Percentiles rank a stretch among this genome's conserved stretches.
These are phyloP conservation scores for Daldinia concentrica DNA, from an alignment of 495 filamentous ascomycete genomes.

Conservation along the genomic window DNA sequence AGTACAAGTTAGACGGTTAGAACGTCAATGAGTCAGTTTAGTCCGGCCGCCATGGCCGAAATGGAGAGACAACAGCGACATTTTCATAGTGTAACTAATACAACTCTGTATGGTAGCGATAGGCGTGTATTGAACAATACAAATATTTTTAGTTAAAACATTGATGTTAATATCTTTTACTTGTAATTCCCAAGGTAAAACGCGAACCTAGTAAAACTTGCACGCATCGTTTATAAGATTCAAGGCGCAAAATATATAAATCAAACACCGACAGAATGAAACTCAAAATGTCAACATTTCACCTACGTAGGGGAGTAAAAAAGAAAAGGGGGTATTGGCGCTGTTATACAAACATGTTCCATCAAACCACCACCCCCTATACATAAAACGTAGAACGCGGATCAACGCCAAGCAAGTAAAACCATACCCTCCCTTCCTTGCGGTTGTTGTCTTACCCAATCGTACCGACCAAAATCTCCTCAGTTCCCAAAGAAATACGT, in stretches of 20 bases:
- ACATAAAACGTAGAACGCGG: background rate
- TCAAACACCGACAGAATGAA: background rate
- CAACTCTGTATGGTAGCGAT: background rate
- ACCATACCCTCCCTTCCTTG: conserved; percentile 13
- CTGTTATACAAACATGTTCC: conserved; percentile 2
- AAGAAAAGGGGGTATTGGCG: conserved; percentile 19
- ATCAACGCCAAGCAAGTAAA: conserved; percentile 17
- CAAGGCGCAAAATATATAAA: background rate
- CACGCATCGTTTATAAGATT: background rate
- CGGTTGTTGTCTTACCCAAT: conserved; percentile 9
- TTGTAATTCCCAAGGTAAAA: too few species aligned
- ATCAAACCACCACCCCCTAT: conserved; percentile 13
- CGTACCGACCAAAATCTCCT: background rate
- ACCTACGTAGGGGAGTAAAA: conserved; percentile 6
- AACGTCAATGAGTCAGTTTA: background rate
- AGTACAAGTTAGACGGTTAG: background rate
- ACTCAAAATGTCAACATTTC: background rate
- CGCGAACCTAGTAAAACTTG: background rate
- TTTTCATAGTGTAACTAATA: background rate
- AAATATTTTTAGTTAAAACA: background rate
- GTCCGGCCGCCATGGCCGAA: background rate
- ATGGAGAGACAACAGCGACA: background rate
- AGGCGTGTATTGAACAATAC: background rate
- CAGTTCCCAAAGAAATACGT: background rate
- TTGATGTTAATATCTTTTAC: background rate